Conservation (phyloP, 2,329 filamentous ascomycete species). For the Fusarium sarcochroum region DNA sequence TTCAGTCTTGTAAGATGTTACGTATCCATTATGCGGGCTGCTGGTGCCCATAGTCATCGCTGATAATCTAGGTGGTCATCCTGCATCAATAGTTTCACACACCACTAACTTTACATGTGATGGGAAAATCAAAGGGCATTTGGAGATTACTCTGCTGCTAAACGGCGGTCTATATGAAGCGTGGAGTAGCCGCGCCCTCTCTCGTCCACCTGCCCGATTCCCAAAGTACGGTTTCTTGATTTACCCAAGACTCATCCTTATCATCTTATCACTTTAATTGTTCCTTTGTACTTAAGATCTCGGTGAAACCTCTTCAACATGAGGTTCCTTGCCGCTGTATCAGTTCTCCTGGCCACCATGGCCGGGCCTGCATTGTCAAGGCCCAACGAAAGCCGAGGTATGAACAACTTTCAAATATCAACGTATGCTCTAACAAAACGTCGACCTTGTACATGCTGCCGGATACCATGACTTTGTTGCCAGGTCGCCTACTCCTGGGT, state of each 20-base stretch:
- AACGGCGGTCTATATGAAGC: background rate
- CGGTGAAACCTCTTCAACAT: background rate
- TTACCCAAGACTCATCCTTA: background rate
- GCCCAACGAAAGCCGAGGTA: slow-evolving; percentile 2
- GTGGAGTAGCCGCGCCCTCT: background rate
- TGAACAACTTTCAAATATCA: background rate
- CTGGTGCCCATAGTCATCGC: background rate
- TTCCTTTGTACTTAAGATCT: no score
- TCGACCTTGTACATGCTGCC: background rate
- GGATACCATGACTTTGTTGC: background rate
- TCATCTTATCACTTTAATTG: background rate
- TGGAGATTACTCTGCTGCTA: background rate
- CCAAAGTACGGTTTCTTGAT: background rate
- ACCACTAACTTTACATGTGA: background rate
- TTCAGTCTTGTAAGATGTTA: background rate
- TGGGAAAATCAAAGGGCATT: background rate
- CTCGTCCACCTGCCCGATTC: background rate
- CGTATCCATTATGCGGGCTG: background rate
- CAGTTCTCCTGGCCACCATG: background rate
- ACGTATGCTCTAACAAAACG: background rate
- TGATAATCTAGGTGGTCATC: background rate
- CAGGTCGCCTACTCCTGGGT: background rate
- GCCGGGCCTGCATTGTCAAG: background rate
- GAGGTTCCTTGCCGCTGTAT: background rate
- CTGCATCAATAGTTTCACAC: background rate